Evolutionary conservation across 1,139 yeast species (phyloP).

Genomic region (Groenewaldozyma auringiensis): DNA sequence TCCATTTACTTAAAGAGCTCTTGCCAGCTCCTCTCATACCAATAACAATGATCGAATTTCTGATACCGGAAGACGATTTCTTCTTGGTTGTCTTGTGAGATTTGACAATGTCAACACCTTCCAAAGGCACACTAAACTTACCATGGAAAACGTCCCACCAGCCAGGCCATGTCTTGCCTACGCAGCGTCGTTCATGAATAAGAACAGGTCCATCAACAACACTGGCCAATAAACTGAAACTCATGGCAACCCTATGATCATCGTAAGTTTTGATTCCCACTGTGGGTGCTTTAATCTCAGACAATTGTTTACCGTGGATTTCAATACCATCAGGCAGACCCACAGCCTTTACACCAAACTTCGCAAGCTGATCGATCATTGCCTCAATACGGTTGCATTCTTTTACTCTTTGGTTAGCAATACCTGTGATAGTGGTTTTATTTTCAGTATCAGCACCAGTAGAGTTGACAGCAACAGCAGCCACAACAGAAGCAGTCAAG

Average conservation of each 20-base stretch:
- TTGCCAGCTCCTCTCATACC: constrained; percentile 99
- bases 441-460: constrained; percentile 12
- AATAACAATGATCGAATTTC: constrained; percentile 65
- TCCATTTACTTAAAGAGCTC: constrained; percentile 76
- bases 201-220: constrained; percentile 48
- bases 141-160: constrained; percentile 96
- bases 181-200: constrained; percentile 81
- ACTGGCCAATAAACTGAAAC: constrained; percentile 76
- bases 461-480: constrained; percentile 66
- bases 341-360: constrained; percentile 78
- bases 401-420: constrained; percentile 95
- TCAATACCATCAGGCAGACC: constrained; percentile 92
- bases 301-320: constrained; percentile 52
- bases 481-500: constrained; percentile 92
- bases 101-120: constrained; percentile 39
- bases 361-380: constrained; percentile 79
- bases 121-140: constrained; percentile 53
- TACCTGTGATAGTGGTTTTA: constrained; percentile 80
- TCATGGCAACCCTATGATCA: constrained; percentile 98
- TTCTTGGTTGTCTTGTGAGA: background rate
- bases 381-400: constrained; percentile 96
- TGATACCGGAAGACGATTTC: constrained; percentile 29
- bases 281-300: constrained; percentile 39
- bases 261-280: constrained; percentile 70
- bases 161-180: constrained; percentile 99